Base-by-base conservation (phyloP, 2,329 filamentous ascomycete genomes). In the Penicillium glabrum region DNA sequence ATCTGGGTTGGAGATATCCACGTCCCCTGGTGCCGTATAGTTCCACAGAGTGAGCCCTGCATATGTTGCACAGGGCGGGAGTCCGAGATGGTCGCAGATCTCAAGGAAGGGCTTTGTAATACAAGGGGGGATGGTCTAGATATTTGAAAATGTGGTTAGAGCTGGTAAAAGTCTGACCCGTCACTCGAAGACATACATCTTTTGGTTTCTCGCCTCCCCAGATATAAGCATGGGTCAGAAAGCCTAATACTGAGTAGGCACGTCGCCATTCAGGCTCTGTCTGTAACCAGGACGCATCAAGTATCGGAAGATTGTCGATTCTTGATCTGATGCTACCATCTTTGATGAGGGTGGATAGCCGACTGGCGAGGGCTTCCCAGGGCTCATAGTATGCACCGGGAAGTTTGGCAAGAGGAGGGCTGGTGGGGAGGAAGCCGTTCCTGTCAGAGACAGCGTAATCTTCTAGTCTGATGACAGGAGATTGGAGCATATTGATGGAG, bases 221-320 rank as follows among this genome's bases (percentile, higher is more conserved):
- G 19, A 96, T 85, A 70, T 96, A 93, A 5, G 85, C 86, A 71
- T 96, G 91, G 1, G 88, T 83, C 46, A 96, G 79, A 68, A 93
- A 93, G 0, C 83, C 85, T 33, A 96, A 80, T 4, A 93, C 79
- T 2, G 86, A 81, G 72, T 93, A 95, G 51, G 90, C 90, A 64
- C 91, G 85, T 67, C 90, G 87, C 93, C 92, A 96, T 82, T 97
- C 90, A 61, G 89, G 82, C 66, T 93, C 89, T 61, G 88, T 85
- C 75, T 87, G 83, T 67, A 98, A 85, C 67, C 86, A 83, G 61
- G 86, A 80, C 49, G 91, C 95, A 54, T 87, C 89, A 59, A 96
- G 85, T 51, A 96, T 79, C 14, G 91, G 91, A 52, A 97, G 81
- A 24, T 82, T 80, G 63, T 96, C 88, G 50, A 96, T 83, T 60